Conservation (phyloP, 805 yeast species). For the Pichia sporocuriosa region DNA sequence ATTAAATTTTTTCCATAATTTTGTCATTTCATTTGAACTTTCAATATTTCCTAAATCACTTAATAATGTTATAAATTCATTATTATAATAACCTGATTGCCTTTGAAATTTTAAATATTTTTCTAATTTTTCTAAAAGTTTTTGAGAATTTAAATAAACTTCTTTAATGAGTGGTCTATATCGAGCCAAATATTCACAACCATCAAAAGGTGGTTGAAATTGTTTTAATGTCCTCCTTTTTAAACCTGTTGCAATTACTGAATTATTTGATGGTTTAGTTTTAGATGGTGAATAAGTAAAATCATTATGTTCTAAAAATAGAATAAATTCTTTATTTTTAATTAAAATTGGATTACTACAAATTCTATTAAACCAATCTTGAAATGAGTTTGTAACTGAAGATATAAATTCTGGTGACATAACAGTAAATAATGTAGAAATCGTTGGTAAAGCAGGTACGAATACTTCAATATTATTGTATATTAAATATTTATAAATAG, state of each 20-base stretch:
- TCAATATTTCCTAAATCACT: conserved; percentile 37
- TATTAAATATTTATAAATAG: conserved; percentile 69
- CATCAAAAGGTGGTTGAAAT: conserved; percentile 86
- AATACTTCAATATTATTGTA: conserved; percentile 86
- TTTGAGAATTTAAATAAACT: conserved; percentile 53
- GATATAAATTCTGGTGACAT: conserved; percentile 74
- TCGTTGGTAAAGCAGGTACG: conserved; percentile 79
- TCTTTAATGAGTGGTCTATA: conserved; percentile 84
- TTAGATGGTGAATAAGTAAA: conserved; percentile 34
- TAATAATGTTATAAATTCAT: conserved; percentile 42
- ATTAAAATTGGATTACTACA: conserved; percentile 70
- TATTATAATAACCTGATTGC: conserved; percentile 36
- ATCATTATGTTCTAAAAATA: conserved; percentile 43
- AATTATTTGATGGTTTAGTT: conserved; percentile 32
- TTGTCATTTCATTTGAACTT: conserved; percentile 60
- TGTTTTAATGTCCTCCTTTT: conserved; percentile 88
- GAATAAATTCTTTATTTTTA: conserved; percentile 81
- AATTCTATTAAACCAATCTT: conserved; percentile 80
- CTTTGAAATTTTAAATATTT: conserved; percentile 52
- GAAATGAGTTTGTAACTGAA: conserved; percentile 53
- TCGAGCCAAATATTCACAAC: conserved; percentile 68
- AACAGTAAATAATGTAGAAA: conserved; percentile 73
- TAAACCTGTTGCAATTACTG: conserved; percentile 72
- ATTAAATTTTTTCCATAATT: conserved; percentile 71
- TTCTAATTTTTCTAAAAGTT: conserved; percentile 46